A percentile compares a stretch with the other conserved stretches of the same genome.
phyloP scores from a whole-genome alignment of 2,329 filamentous ascomycete species.

The Fusarium sp. region DNA sequence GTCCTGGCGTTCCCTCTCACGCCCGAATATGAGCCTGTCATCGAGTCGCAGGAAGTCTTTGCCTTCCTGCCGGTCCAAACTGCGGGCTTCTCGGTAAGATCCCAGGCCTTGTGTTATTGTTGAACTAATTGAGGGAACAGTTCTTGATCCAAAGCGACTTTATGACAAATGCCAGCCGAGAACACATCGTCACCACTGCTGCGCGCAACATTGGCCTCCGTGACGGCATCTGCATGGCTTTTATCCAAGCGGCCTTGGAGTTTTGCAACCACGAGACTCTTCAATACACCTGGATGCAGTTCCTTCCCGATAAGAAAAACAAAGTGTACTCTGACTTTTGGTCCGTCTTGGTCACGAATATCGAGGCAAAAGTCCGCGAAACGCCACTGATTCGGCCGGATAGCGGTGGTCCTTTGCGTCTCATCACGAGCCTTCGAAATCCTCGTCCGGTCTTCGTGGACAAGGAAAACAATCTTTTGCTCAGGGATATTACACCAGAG shows the following conservation, averaged over 20 bases:
- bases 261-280: conserved; percentile 32
- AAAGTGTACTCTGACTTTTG: conserved; percentile 7
- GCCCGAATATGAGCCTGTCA: neutral
- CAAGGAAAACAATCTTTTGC: neutral
- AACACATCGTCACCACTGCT: conserved; percentile 25
- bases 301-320: conserved; percentile 10
- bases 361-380: neutral
- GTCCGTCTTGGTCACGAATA: neutral
- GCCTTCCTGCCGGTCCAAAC: conserved; percentile 21
- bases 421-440: neutral
- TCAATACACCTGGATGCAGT: conserved; percentile 23
- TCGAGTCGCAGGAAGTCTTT: conserved; percentile 24
- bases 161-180: conserved; percentile 21
- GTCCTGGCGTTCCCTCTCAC: conserved; percentile 35
- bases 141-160: conserved; percentile 37
- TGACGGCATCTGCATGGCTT: neutral
- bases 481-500: neutral
- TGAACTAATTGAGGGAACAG: no score
- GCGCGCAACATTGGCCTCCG: conserved; percentile 17
- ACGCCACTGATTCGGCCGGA: neutral
- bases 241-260: conserved; percentile 9
- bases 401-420: neutral
- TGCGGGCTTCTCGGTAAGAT: conserved; percentile 15
- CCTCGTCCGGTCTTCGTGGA: neutral
- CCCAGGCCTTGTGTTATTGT: no score